These are phyloP conservation scores for Penicillium sp. DNA, from an alignment of 2,329 filamentous ascomycete species.

Conservation along the genomic window DNA sequence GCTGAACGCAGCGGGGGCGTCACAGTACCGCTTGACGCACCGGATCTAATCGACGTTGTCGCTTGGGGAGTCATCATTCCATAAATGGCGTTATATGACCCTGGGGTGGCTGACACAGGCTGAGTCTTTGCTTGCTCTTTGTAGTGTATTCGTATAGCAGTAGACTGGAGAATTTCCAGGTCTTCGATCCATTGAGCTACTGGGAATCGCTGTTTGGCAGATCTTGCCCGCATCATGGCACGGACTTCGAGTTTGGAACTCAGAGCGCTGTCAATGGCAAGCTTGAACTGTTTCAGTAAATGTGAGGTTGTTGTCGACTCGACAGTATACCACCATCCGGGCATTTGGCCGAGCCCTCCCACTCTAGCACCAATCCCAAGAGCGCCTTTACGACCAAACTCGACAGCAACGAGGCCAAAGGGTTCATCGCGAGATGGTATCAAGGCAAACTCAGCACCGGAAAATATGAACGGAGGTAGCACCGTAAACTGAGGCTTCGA, in stretches of 20 bases:
- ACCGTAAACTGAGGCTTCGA: constrained; percentile 72
- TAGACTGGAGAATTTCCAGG: constrained; percentile 64
- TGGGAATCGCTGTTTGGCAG: constrained; percentile 68
- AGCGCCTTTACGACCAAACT: constrained; percentile 70
- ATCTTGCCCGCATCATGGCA: constrained; percentile 67
- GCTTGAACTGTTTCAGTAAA: constrained; percentile 67
- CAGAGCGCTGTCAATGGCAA: constrained; percentile 65
- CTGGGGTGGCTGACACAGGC: constrained; percentile 34
- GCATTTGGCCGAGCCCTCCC: constrained; percentile 71
- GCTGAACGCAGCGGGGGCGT: constrained; percentile 41
- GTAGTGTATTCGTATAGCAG: constrained; percentile 62
- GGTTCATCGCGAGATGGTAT: constrained; percentile 72
- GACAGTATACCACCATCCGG: constrained; percentile 72
- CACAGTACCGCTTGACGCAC: constrained; percentile 27
- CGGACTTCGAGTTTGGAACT: constrained; percentile 60
- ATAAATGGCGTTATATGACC: constrained; percentile 49
- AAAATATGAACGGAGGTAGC: constrained; percentile 69
- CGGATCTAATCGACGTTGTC: constrained; percentile 18
- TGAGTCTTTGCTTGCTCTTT: constrained; percentile 45
- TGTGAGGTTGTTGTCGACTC: constrained; percentile 68
- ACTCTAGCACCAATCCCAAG: constrained; percentile 69
- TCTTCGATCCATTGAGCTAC: constrained; percentile 70
- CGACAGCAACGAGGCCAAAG: constrained; percentile 70
- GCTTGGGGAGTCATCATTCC: constrained; percentile 39
- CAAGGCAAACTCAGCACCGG: constrained; percentile 69